A percentile compares a stretch with the other conserved stretches of the same genome.
Conservation (phyloP, 139 green algal genomes). For the Chlorella sorokiniana region DNA sequence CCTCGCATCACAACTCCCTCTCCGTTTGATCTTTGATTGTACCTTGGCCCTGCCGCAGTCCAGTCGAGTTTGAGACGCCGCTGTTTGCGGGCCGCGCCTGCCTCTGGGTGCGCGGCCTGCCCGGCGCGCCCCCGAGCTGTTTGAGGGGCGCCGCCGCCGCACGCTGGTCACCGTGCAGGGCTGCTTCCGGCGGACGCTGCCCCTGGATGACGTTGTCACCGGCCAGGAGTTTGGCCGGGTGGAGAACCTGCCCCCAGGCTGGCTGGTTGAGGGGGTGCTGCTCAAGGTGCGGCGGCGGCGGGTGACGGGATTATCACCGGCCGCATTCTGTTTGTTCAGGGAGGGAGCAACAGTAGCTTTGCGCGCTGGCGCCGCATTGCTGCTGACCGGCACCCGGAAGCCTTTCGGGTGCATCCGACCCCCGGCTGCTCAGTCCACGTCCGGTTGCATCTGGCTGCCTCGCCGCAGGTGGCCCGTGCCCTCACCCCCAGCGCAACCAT, state of each 20-base stretch:
- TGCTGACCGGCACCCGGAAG: too few relatives aligned
- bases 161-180: conserved; percentile 52
- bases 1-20: not conserved
- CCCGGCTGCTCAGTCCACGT: too few relatives aligned
- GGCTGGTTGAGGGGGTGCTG: conserved; percentile 64
- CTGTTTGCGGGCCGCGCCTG: conserved; percentile 48
- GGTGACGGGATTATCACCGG: too few relatives aligned
- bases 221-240: conserved; percentile 59
- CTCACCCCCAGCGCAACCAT: conserved; percentile 46
- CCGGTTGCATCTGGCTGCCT: too few relatives aligned
- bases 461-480: conserved; percentile 39
- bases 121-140: conserved; percentile 31
- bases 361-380: too few relatives aligned
- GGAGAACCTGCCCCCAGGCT: conserved; percentile 55
- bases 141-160: conserved; percentile 46
- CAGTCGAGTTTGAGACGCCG: conserved; percentile 55
- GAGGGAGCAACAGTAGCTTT: too few relatives aligned
- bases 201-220: conserved; percentile 51
- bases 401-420: too few relatives aligned
- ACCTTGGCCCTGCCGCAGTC: not conserved
- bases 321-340: too few relatives aligned
- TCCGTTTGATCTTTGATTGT: not conserved
- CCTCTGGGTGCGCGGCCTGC: conserved; percentile 50
- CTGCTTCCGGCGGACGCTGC: conserved; percentile 55
- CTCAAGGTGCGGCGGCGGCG: conserved; percentile 25